phyloP scores from a whole-genome alignment of 1,284 basidiomycete species.

The Volvariella surrecta region DNA sequence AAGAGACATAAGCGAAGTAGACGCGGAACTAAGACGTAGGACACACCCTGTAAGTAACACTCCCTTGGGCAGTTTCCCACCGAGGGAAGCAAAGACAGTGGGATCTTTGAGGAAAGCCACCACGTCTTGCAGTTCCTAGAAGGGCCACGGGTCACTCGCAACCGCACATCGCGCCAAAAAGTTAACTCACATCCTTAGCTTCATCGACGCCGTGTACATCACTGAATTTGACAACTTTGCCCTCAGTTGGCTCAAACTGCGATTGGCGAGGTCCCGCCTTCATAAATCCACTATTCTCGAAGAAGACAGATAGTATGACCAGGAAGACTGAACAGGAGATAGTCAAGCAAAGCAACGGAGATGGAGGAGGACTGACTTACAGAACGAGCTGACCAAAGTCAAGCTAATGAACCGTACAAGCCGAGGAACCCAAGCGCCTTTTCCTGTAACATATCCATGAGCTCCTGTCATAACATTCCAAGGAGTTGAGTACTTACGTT shows the following conservation, averaged over 20 bases:
- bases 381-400: constrained; percentile 40
- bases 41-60: constrained; percentile 74
- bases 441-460: constrained; percentile 33
- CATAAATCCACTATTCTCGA: constrained; percentile 88
- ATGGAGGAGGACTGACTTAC: constrained; percentile 23
- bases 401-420: constrained; percentile 54
- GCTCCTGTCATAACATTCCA: neutral
- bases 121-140: constrained; percentile 83
- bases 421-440: constrained; percentile 55
- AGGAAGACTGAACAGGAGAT: constrained; percentile 48
- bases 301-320: constrained; percentile 77
- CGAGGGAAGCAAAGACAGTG: constrained; percentile 78
- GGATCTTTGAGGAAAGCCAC: constrained; percentile 93
- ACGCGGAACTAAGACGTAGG: neutral
- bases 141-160: neutral
- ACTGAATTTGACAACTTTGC: constrained; percentile 79
- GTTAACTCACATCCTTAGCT: constrained; percentile 64
- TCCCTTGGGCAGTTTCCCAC: constrained; percentile 89
- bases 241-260: constrained; percentile 70
- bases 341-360: constrained; percentile 4
- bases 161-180: neutral
- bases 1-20: constrained; percentile 4
- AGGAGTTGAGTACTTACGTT: constrained; percentile 43
- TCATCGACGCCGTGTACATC: constrained; percentile 96
- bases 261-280: constrained; percentile 75